Evolutionary conservation across 176 grass and related monocot species (phyloP), one percentile per base, ranked within the genome.

Genomic region (Aegilops sharonensis): DNA sequence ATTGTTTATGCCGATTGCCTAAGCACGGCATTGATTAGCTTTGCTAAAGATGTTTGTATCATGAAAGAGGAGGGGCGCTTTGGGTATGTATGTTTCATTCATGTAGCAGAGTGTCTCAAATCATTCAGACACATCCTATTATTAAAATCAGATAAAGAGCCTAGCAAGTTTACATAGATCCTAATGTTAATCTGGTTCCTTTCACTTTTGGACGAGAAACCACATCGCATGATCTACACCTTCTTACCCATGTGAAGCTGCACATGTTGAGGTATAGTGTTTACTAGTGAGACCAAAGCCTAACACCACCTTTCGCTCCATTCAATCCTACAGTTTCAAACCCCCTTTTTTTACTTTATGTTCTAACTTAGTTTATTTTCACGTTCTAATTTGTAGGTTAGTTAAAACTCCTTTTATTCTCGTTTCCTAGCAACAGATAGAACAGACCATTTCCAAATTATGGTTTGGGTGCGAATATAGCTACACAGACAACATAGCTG

Each of bases 31-130:
- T 29, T 31, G 27, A 23, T 73, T 34, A 79, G 11, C 65, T 89
- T 89, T 88, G 87, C 23, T 77, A 77, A 90, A 86, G 64, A 86
- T 37, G 9, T 64, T 62, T n/a, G 66, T 23, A 54, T 64, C 87
- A 74, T 39, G 80, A 64, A 83, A 48, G 39, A 48, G n/a, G 50
- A 64, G 36, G 56, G 78, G 8, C 65, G 6, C 73, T 90, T 78
- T 70, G 64, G 40, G n/a, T 64, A 31, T 61, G 50, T 18, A 47
- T 30, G 43, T 50, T 17, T 20, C 37, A 50, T 17, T 20, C 37
- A 50, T 50, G 24, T 61, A 27, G 40, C 12, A 57, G 32, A 59
- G 32, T 79, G 84, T 64, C 60, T 81, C 81, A 30, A 84, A 91
- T 84, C 81, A 84, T 84, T 68, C 36, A 48, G 73, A 48, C 84